Evolutionary conservation across 1,139 yeast species (phyloP).

Genomic region (Yamadazyma friedrichii): DNA sequence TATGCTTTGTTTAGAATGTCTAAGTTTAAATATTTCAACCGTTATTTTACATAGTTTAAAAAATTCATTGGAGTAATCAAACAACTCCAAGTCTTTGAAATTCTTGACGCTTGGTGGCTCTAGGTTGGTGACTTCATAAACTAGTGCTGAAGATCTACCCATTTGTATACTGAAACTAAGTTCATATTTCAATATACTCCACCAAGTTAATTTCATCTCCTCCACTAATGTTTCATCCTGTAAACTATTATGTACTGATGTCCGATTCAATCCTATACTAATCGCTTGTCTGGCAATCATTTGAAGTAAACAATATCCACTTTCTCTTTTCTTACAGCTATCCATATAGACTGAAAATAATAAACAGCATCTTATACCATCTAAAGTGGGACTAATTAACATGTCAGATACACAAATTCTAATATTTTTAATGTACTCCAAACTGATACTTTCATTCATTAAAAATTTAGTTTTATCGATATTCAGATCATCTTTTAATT

Average conservation of each 20-base stretch:
- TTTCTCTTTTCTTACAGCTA: constrained; percentile 38
- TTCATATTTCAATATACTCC: constrained; percentile 11
- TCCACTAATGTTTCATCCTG: constrained; percentile 6
- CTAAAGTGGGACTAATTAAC: constrained; percentile 36
- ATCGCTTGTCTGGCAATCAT: constrained; percentile 42
- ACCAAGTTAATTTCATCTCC: constrained; percentile 13
- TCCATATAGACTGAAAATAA: constrained; percentile 39
- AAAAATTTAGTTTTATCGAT: not conserved
- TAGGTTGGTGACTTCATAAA: constrained; percentile 7
- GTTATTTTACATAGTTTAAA: constrained; percentile 7
- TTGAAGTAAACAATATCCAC: constrained; percentile 40
- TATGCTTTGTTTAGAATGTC: constrained; percentile 1
- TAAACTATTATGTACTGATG: constrained; percentile 19
- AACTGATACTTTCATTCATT: constrained; percentile 1
- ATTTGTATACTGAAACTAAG: constrained; percentile 11
- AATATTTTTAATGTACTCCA: constrained; percentile 18
- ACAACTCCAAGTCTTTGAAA: not conserved
- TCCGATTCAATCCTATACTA: constrained; percentile 41
- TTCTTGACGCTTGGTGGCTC: constrained; percentile 3
- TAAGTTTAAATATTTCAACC: constrained; percentile 6
- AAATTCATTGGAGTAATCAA: constrained; percentile 2
- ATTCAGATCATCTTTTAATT: constrained; percentile 14
- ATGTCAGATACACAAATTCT: constrained; percentile 37
- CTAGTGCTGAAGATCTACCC: constrained; percentile 11
- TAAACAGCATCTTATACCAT: constrained; percentile 37